phyloP scores from a whole-genome alignment of 1,284 basidiomycete genomes.

The Cutaneotrichosporon spelunceum region DNA sequence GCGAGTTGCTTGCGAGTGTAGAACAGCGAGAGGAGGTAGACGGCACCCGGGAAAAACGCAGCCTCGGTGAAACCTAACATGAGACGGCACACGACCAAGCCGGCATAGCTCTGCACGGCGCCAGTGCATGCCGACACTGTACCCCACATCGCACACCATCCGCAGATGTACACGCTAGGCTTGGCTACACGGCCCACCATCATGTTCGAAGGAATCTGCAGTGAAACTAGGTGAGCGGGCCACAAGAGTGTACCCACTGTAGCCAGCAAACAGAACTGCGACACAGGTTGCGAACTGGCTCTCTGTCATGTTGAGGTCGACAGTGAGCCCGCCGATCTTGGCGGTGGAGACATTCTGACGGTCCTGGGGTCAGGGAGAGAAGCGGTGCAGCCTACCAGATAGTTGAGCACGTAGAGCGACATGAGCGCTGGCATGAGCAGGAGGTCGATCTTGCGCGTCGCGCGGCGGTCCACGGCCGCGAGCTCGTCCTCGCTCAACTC shows the following conservation, averaged over 20 bases:
- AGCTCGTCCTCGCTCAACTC: slow-evolving; percentile 36
- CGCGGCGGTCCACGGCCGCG: slow-evolving; percentile 28
- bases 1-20: slow-evolving; percentile 44
- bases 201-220: slow-evolving; percentile 49
- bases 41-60: slow-evolving; percentile 41
- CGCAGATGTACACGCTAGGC: slow-evolving; percentile 39
- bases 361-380: neutral
- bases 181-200: slow-evolving; percentile 32
- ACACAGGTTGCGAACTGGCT: slow-evolving; percentile 36
- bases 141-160: slow-evolving; percentile 40
- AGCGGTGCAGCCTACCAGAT: neutral
- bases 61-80: slow-evolving; percentile 39
- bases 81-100: slow-evolving; percentile 29
- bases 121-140: slow-evolving; percentile 35
- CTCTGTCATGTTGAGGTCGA: slow-evolving; percentile 24
- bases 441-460: slow-evolving; percentile 29
- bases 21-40: slow-evolving; percentile 42
- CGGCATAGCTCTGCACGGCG: slow-evolving; percentile 30
- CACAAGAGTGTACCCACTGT: neutral
- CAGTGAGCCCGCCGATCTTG: slow-evolving; percentile 26
- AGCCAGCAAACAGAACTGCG: slow-evolving; percentile 31
- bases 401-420: slow-evolving; percentile 17
- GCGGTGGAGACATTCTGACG: slow-evolving; percentile 21
- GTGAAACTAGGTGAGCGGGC: slow-evolving; percentile 6
- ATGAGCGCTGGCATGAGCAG: slow-evolving; percentile 24